A percentile compares a stretch with the other conserved stretches of the same genome.
phyloP scores from a whole-genome alignment of 306 rosid genomes.

The Prosopis cineraria region DNA sequence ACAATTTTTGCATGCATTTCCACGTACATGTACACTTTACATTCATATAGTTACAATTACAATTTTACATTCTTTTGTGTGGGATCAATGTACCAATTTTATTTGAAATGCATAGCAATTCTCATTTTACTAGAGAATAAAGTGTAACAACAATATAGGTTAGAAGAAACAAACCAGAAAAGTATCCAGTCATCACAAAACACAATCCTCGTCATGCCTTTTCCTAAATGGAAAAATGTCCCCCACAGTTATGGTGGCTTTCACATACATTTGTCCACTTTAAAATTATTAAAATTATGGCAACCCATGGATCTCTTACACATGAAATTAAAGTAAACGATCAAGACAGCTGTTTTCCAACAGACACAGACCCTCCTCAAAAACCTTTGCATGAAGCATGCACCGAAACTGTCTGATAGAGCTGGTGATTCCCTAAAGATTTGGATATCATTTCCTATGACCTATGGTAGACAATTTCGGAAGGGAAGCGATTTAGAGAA shows the following conservation, averaged over 20 bases:
- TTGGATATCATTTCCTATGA: too few relatives aligned
- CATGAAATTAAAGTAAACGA: constrained; percentile 4
- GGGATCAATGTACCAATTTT: background rate
- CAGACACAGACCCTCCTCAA: constrained; percentile 12
- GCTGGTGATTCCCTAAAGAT: too few relatives aligned
- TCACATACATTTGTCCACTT: background rate
- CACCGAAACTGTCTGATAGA: too few relatives aligned
- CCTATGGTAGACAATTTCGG: too few relatives aligned
- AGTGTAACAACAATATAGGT: too few relatives aligned
- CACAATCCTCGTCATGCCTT: background rate
- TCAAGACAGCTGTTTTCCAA: background rate
- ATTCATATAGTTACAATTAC: background rate
- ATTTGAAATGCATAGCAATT: too few relatives aligned
- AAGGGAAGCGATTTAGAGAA: too few relatives aligned
- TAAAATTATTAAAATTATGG: constrained; percentile 15
- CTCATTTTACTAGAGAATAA: too few relatives aligned
- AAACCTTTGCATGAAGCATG: constrained; percentile 27
- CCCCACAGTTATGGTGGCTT: background rate
- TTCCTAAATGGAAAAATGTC: constrained; percentile 1
- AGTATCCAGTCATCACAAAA: too few relatives aligned
- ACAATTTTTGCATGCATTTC: constrained; percentile 6
- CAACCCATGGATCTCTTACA: background rate
- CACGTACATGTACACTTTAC: constrained; percentile 16
- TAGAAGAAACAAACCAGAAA: too few relatives aligned
- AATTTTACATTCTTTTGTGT: background rate